A percentile compares a stretch with the other conserved stretches of the same genome.
Conservation (phyloP, 2,329 filamentous ascomycete species). For the Claviceps humidiphila region DNA sequence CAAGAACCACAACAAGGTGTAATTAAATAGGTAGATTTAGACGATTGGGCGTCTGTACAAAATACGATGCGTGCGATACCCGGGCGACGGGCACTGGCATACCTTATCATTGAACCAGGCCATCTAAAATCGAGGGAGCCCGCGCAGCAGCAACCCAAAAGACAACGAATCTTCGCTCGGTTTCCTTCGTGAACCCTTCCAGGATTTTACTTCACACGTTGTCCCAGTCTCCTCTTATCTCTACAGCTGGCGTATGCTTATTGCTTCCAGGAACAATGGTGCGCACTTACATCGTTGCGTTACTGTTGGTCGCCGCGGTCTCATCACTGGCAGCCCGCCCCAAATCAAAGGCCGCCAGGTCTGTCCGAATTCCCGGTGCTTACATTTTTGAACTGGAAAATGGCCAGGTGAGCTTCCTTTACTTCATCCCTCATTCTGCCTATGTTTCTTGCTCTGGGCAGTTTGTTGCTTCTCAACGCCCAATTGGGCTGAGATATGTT, state of each 20-base stretch:
- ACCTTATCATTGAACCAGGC: too few relatives aligned
- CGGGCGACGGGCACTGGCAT: too few relatives aligned
- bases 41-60: too few relatives aligned
- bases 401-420: constrained; percentile 8
- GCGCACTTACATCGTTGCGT: constrained; percentile 7
- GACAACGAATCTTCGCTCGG: too few relatives aligned
- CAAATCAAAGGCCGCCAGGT: background rate
- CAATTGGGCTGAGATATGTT: background rate
- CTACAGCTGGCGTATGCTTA: background rate
- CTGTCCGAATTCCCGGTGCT: constrained; percentile 10
- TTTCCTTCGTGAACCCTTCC: background rate
- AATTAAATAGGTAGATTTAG: too few relatives aligned
- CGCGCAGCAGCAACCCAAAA: background rate
- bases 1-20: too few relatives aligned
- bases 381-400: constrained; percentile 12
- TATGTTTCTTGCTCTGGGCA: background rate
- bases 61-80: too few relatives aligned
- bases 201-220: background rate
- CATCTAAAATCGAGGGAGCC: background rate
- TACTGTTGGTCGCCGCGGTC: constrained; percentile 8
- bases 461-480: background rate
- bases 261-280: constrained; percentile 6
- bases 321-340: constrained; percentile 3
- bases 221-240: background rate
- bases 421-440: background rate